A percentile compares a stretch with the other conserved stretches of the same genome.
Conservation (phyloP, 768 basidiomycete species). For the Russula abietina region DNA sequence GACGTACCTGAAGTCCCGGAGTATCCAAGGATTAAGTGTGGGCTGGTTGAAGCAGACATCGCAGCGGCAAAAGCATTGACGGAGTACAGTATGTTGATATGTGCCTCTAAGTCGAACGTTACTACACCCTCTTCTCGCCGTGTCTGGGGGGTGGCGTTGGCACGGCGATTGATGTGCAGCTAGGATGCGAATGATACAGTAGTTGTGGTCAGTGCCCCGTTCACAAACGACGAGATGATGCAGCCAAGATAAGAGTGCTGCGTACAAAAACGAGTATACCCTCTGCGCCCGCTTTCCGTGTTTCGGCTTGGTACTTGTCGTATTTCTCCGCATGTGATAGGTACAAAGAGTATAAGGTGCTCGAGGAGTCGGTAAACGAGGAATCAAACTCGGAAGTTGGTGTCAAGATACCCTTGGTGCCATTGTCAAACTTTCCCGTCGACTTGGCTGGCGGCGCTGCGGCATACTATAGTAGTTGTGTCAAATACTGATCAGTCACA, state of each 20-base stretch:
- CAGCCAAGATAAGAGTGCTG: too few species aligned
- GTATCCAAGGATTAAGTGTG: not conserved
- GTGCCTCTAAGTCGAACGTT: too few species aligned
- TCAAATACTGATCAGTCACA: not conserved
- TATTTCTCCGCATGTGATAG: constrained; percentile 11
- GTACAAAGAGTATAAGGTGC: constrained; percentile 12
- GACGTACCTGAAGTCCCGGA: not conserved
- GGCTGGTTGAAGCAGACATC: not conserved
- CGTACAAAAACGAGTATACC: constrained; percentile 18
- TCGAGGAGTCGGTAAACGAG: constrained; percentile 10
- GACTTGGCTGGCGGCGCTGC: not conserved
- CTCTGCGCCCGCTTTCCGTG: constrained; percentile 15
- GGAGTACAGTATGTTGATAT: too few species aligned
- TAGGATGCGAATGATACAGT: too few species aligned
- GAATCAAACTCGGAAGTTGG: not conserved
- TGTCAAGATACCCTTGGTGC: not conserved
- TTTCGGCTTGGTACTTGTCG: not conserved
- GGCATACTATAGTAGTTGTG: not conserved
- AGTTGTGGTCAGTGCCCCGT: too few species aligned
- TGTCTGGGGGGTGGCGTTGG: too few species aligned
- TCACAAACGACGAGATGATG: too few species aligned
- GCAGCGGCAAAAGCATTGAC: too few species aligned
- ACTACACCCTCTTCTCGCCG: too few species aligned
- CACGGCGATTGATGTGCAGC: too few species aligned
- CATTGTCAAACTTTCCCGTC: not conserved